These are phyloP conservation scores for Collybiopsis luxurians DNA, from an alignment of 768 basidiomycete species.

Conservation along the genomic window DNA sequence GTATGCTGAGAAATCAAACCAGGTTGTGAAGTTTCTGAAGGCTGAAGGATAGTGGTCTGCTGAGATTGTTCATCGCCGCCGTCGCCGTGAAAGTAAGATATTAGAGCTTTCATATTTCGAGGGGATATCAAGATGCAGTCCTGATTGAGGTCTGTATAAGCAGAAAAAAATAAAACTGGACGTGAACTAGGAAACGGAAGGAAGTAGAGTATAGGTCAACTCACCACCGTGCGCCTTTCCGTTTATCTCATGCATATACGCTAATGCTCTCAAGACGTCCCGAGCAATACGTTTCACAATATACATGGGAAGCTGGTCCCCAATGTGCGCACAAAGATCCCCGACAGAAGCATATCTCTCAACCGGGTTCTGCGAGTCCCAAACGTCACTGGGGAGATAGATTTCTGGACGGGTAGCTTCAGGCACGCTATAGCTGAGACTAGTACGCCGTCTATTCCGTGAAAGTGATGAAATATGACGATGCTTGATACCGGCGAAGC, in stretches of 20 bases:
- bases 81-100: constrained; percentile 15
- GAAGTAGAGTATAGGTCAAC: constrained; percentile 2
- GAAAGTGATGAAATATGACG: neutral
- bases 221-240: constrained; percentile 17
- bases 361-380: constrained; percentile 14
- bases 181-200: neutral
- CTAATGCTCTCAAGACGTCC: constrained; percentile 21
- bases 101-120: constrained; percentile 14
- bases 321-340: constrained; percentile 20
- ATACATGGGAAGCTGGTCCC: constrained; percentile 20
- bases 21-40: constrained; percentile 5
- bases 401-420: neutral
- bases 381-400: constrained; percentile 3
- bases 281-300: constrained; percentile 25
- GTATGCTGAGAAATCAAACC: constrained; percentile 2
- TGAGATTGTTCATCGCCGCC: constrained; percentile 5
- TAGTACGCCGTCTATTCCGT: neutral
- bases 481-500: neutral
- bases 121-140: constrained; percentile 16
- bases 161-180: neutral
- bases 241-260: constrained; percentile 11
- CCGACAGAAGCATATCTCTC: constrained; percentile 19
- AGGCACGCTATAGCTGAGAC: too few species aligned
- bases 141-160: constrained; percentile 16
- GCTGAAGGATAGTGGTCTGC: neutral